Conservation (phyloP, 75 land plant species). For the Ceratopteris richardii region DNA sequence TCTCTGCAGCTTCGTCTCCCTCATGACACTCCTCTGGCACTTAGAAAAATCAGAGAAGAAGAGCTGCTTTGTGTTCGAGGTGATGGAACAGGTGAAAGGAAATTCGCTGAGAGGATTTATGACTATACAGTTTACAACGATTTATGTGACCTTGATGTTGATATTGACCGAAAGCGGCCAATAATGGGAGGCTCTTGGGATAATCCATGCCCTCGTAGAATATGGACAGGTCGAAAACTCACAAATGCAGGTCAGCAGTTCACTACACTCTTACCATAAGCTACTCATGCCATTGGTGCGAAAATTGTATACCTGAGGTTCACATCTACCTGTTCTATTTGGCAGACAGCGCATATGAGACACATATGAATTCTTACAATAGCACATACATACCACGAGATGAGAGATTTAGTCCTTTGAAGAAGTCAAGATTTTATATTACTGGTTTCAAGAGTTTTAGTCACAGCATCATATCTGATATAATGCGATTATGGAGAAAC, state of each 20-base stretch:
- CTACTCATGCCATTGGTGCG: neutral
- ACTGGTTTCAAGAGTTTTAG: slow-evolving; percentile 9
- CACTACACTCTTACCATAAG: slow-evolving; percentile 3
- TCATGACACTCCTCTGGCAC: slow-evolving; percentile 13
- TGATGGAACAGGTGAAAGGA: slow-evolving; percentile 18
- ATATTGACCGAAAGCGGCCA: neutral
- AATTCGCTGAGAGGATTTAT: slow-evolving; percentile 18
- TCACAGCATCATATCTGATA: slow-evolving; percentile 12
- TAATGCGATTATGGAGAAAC: slow-evolving; percentile 5
- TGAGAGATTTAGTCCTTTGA: slow-evolving; percentile 17
- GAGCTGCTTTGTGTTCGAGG: slow-evolving; percentile 19
- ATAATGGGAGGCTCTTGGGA: slow-evolving; percentile 18
- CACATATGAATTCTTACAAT: slow-evolving; percentile 3
- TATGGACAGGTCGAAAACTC: slow-evolving; percentile 20
- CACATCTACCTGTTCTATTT: neutral
- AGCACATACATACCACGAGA: slow-evolving; percentile 18
- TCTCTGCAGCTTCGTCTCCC: slow-evolving; percentile 21
- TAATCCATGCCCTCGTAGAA: slow-evolving; percentile 20
- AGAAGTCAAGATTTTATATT: neutral
- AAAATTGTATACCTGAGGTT: neutral
- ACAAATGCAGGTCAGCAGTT: slow-evolving; percentile 25
- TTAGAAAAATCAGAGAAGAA: slow-evolving; percentile 5
- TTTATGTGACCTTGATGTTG: slow-evolving; percentile 14
- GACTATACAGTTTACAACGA: slow-evolving; percentile 30
- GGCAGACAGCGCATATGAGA: slow-evolving; percentile 4